Conservation (phyloP, 495 filamentous ascomycete genomes). For the Xylaria grammica region DNA sequence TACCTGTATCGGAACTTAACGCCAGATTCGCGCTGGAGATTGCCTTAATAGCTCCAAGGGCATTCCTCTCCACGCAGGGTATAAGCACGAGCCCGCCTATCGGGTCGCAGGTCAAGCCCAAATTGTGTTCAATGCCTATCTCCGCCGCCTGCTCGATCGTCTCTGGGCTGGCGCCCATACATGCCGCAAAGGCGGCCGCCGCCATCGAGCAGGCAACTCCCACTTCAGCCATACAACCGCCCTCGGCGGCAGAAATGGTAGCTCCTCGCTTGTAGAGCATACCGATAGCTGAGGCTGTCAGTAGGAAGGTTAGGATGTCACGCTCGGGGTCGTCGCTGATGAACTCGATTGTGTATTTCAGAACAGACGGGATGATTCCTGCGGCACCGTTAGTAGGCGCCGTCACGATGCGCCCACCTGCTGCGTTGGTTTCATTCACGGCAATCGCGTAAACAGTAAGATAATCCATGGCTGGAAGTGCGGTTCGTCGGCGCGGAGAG, state of each 20-base stretch:
- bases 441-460: conserved; percentile 43
- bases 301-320: conserved; percentile 41
- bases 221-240: conserved; percentile 46
- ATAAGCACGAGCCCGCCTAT: conserved; percentile 43
- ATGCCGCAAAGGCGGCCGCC: conserved; percentile 42
- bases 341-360: conserved; percentile 43
- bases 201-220: conserved; percentile 48
- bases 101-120: conserved; percentile 42
- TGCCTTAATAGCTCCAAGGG: conserved; percentile 42
- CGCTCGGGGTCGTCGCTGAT: conserved; percentile 43
- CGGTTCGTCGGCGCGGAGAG: conserved; percentile 39
- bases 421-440: conserved; percentile 45
- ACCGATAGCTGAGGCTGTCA: conserved; percentile 42
- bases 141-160: conserved; percentile 44
- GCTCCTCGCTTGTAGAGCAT: conserved; percentile 47
- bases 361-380: conserved; percentile 42
- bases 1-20: conserved; percentile 38
- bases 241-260: conserved; percentile 43
- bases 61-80: conserved; percentile 45
- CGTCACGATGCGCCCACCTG: conserved; percentile 43
- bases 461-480: conserved; percentile 44
- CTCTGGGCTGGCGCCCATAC: conserved; percentile 43
- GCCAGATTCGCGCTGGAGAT: conserved; percentile 45
- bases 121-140: conserved; percentile 45
- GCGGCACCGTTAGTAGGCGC: conserved; percentile 45